Conservation (phyloP, 2,329 filamentous ascomycete genomes). For the Colletotrichum somersetense region DNA sequence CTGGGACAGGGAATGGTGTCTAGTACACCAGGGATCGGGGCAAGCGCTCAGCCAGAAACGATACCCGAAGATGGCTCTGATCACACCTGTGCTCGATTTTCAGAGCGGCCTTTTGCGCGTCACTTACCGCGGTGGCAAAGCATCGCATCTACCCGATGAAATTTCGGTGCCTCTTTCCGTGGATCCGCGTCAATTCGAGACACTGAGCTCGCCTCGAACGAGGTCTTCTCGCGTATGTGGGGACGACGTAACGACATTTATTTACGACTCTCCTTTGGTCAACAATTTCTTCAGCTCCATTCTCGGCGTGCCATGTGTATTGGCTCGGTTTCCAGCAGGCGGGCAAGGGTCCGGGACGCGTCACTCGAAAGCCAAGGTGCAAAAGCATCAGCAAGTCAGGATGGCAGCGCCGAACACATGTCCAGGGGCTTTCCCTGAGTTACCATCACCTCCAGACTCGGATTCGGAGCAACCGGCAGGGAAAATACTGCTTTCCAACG, state of each 20-base stretch:
- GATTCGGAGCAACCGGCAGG: constrained; percentile 59
- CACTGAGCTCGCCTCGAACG: constrained; percentile 53
- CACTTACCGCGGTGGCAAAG: constrained; percentile 56
- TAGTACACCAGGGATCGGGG: constrained; percentile 88
- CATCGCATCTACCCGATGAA: constrained; percentile 48
- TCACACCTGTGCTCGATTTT: constrained; percentile 82
- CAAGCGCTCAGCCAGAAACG: constrained; percentile 89
- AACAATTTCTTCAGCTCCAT: constrained; percentile 82
- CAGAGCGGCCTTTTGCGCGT: constrained; percentile 74
- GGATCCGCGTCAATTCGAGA: constrained; percentile 70
- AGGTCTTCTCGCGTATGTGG: constrained; percentile 82
- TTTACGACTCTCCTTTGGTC: constrained; percentile 75
- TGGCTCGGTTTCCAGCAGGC: constrained; percentile 85
- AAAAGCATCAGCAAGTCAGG: constrained; percentile 63
- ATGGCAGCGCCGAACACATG: constrained; percentile 50
- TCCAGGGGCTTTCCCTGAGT: constrained; percentile 66
- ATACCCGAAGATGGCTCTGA: constrained; percentile 87
- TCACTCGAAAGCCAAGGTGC: constrained; percentile 78
- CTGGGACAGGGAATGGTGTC: constrained; percentile 97
- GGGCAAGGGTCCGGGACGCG: constrained; percentile 70
- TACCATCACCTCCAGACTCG: constrained; percentile 69
- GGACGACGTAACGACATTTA: constrained; percentile 77
- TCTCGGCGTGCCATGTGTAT: constrained; percentile 82
- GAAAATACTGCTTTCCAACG: constrained; percentile 87
- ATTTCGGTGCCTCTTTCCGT: constrained; percentile 74